phyloP scores from a whole-genome alignment of 192 early-diverging fungal species.

The Backusella luteola region DNA sequence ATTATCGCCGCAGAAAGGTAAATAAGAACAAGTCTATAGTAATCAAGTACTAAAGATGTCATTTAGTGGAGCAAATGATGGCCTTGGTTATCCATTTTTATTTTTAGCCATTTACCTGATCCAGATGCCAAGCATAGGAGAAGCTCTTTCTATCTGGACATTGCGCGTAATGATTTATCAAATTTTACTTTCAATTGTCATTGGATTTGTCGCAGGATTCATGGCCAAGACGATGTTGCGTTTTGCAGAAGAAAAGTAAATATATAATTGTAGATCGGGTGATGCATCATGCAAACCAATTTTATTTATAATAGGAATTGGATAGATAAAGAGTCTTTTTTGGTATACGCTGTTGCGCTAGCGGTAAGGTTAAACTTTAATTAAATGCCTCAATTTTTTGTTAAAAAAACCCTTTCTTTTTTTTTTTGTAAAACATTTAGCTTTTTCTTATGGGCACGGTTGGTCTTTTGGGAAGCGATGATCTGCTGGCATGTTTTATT shows the following conservation, averaged over 20 bases:
- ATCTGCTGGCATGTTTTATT: slow-evolving; percentile 76
- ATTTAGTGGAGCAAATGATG: slow-evolving; percentile 80
- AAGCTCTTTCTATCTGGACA: slow-evolving; percentile 74
- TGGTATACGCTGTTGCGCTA: slow-evolving; percentile 80
- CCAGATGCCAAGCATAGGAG: slow-evolving; percentile 41
- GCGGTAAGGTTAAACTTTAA: slow-evolving; percentile 38
- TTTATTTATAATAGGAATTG: slow-evolving; percentile 37
- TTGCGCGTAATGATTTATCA: slow-evolving; percentile 70
- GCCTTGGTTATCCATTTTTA: slow-evolving; percentile 78
- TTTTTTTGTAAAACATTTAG: not conserved
- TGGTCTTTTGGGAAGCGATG: slow-evolving; percentile 70
- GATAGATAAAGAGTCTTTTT: slow-evolving; percentile 86
- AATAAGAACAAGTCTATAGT: not conserved
- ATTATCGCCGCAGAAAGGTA: slow-evolving; percentile 69
- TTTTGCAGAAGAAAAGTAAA: slow-evolving; percentile 50
- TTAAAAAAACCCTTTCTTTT: too few species aligned
- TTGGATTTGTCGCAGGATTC: slow-evolving; percentile 75
- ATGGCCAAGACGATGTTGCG: slow-evolving; percentile 60
- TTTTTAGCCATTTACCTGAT: slow-evolving; percentile 70
- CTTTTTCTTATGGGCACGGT: slow-evolving; percentile 66
- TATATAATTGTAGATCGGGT: not conserved
- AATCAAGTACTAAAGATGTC: not conserved
- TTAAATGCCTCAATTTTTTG: not conserved
- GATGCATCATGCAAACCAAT: not conserved
- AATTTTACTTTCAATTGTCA: slow-evolving; percentile 63